phyloP scores from a whole-genome alignment of 371 early-diverging fungal species.

The Dentiscutata heterogama region DNA sequence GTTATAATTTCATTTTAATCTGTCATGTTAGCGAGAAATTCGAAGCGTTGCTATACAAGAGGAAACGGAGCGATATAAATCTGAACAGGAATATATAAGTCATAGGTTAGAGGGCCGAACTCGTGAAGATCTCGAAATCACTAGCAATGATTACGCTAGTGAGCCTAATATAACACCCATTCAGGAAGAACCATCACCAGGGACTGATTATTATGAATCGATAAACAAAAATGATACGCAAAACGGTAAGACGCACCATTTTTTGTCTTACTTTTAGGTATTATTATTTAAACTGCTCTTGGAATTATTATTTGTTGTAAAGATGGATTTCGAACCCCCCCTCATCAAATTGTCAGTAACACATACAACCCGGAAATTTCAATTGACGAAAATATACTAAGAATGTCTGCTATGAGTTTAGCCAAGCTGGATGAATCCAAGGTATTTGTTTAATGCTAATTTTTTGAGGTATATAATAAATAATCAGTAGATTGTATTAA shows the following conservation, averaged over 20 bases:
- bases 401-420: constrained; percentile 14
- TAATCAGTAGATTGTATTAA: constrained; percentile 17
- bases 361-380: constrained; percentile 10
- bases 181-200: background rate
- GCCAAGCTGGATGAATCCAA: constrained; percentile 24
- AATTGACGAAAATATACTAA: constrained; percentile 30
- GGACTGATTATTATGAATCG: background rate
- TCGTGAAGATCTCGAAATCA: no score
- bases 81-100: background rate
- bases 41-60: background rate
- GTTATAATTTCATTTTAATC: background rate
- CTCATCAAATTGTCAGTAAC: constrained; percentile 25
- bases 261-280: constrained; percentile 13
- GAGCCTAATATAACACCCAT: background rate
- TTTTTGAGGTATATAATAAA: background rate
- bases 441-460: constrained; percentile 28
- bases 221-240: background rate
- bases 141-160: background rate
- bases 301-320: constrained; percentile 4
- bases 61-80: constrained; percentile 17
- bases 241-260: background rate
- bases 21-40: constrained; percentile 5
- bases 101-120: no score
- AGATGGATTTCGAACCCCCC: constrained; percentile 26
- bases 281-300: constrained; percentile 22